Evolutionary conservation across 805 yeast genomes (phyloP), one percentile per base, ranked within the genome.

Genomic region (Wickerhamiella sergipiensis): DNA sequence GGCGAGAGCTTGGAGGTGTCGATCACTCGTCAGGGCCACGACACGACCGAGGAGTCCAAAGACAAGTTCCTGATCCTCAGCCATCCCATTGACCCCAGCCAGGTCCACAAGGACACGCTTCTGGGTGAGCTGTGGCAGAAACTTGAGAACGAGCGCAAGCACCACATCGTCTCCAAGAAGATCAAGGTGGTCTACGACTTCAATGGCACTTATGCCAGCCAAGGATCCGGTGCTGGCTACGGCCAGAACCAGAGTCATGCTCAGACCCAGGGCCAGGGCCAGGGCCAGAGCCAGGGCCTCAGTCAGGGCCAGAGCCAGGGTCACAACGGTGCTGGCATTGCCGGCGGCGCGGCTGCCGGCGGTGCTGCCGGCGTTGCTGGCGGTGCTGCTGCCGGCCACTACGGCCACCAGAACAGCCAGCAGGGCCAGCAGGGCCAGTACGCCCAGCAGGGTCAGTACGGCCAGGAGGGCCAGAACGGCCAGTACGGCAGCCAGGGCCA

Each of bases 41-140:
- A 85, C 53, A 89, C 94, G 49, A 71, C 79, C 2, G 79, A 75
- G 69, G 83, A 81, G 68, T 84, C 95, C 69, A 84, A 81, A 66
- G 97, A 92, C 70, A 92, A 92, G 71, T 92, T 92, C 67, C 78
- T 90, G 62, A 80, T 92, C 53, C 89, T 89, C 59, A 36, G 40
- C 24, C 75, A 88, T 57, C 94, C 95, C 46, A 78, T 87, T 54
- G 80, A 83, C 17, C 67, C 71, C 49, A 4, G 4, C 7, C 76
- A 73, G 7, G 52, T 51, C 66, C 77, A 54, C 75, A 75, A 54
- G 19, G 51, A 50, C 40, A 49, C 71, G 76, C 19, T 17, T 6
- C 6, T 18, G 21, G 19, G 17, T 13, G 45, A 23, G 24, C 68
- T 76, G 60, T 88, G 96, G 96, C 62, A 83, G n/a, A 70, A 75